These are phyloP conservation scores for Curvularia verruculosa DNA, from an alignment of 2,329 filamentous ascomycete species.

Conservation along the genomic window DNA sequence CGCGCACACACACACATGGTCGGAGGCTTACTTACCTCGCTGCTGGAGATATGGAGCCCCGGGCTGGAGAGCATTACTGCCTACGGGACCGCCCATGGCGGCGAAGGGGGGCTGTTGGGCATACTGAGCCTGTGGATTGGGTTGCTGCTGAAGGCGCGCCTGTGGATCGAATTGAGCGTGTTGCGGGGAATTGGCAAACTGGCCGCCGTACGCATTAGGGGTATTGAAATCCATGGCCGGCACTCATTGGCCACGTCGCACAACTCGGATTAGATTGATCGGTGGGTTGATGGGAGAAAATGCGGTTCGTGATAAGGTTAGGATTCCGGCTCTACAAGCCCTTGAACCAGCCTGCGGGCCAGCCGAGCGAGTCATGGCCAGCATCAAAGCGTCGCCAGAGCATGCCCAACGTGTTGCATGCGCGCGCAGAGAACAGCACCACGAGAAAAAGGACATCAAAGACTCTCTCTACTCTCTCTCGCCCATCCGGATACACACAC, in stretches of 20 bases:
- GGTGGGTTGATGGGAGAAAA: conserved; percentile 33
- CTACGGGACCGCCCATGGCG: conserved; percentile 25
- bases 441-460: background rate
- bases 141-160: conserved; percentile 43
- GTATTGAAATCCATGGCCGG: conserved; percentile 49
- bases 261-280: conserved; percentile 48
- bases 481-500: background rate
- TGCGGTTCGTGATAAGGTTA: conserved; percentile 43
- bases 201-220: conserved; percentile 45
- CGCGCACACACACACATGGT: conserved; percentile 14
- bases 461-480: background rate
- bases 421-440: conserved; percentile 2
- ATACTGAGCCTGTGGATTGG: conserved; percentile 42
- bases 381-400: background rate
- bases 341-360: conserved; percentile 8
- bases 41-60: conserved; percentile 43
- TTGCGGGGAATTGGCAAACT: conserved; percentile 43
- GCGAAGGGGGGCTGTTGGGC: conserved; percentile 39
- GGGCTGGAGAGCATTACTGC: conserved; percentile 38
- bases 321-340: conserved; percentile 13
- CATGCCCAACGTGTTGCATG: background rate
- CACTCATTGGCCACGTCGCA: conserved; percentile 49
- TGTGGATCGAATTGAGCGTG: conserved; percentile 43
- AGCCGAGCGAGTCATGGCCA: conserved; percentile 19
- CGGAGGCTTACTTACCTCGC: conserved; percentile 50